Percentiles rank a stretch among this genome's conserved stretches.
These are phyloP conservation scores for Malus hybrid DNA, from an alignment of 331 rosid genomes.

Conservation along the genomic window DNA sequence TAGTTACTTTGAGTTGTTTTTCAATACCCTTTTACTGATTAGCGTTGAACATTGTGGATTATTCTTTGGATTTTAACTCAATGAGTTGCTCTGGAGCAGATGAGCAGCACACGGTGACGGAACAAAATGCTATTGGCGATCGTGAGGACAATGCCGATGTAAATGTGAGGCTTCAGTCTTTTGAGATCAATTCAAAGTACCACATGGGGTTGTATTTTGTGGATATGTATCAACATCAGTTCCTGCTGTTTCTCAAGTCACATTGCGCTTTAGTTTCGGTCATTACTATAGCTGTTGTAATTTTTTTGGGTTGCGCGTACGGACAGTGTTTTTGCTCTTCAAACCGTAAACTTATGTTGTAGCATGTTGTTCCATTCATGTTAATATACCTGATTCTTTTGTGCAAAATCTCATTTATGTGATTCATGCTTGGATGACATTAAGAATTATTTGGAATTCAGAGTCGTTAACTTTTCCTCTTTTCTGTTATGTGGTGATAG, in stretches of 20 bases:
- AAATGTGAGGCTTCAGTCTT: slow-evolving; percentile 26
- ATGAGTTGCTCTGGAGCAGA: slow-evolving; percentile 27
- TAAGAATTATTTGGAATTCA: not conserved
- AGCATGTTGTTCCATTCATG: too few species aligned
- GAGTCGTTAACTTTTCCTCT: not conserved
- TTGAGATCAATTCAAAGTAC: not conserved
- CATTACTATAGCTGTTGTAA: not conserved
- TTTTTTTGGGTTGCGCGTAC: not conserved
- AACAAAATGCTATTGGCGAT: slow-evolving; percentile 26
- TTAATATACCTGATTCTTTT: not conserved
- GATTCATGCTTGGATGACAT: too few species aligned
- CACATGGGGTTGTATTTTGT: not conserved
- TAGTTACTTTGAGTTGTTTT: not conserved
- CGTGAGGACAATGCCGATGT: slow-evolving; percentile 2
- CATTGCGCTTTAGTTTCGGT: not conserved
- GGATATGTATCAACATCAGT: not conserved
- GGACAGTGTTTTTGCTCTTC: too few species aligned
- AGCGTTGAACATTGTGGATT: not conserved
- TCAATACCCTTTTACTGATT: not conserved
- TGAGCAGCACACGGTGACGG: slow-evolving; percentile 13
- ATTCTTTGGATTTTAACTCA: not conserved
- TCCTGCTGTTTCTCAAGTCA: not conserved
- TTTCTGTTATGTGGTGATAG: not conserved
- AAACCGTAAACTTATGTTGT: too few species aligned
- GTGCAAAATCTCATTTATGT: not conserved